phyloP scores from a whole-genome alignment of 2,329 filamentous ascomycete species.

The Colletotrichum australisinense region DNA sequence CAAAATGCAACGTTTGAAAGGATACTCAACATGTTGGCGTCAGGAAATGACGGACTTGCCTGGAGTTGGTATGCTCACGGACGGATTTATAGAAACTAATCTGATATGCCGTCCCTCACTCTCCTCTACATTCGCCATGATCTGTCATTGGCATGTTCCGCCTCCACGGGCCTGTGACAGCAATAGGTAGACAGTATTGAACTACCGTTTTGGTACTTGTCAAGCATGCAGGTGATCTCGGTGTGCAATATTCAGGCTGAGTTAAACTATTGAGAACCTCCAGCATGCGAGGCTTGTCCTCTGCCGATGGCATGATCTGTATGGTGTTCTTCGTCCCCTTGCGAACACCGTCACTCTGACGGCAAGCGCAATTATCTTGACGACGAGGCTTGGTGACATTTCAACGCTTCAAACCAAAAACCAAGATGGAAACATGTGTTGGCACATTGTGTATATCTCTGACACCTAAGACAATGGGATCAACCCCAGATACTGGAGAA shows the following conservation, averaged over 20 bases:
- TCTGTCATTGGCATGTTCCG: neutral
- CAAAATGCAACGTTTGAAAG: conserved; percentile 28
- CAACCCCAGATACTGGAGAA: neutral
- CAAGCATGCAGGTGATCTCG: neutral
- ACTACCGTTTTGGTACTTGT: too few species aligned
- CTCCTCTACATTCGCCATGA: neutral
- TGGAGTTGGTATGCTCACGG: conserved; percentile 13
- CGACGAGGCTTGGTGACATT: too few species aligned
- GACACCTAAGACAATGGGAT: neutral
- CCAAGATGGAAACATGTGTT: neutral
- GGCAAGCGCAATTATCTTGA: too few species aligned
- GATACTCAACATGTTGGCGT: conserved; percentile 30
- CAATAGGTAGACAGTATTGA: neutral
- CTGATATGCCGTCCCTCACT: conserved; percentile 7
- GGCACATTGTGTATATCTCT: neutral
- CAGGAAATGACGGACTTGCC: conserved; percentile 25
- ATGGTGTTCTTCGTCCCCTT: too few species aligned
- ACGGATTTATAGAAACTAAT: conserved; percentile 23
- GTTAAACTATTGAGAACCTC: too few species aligned
- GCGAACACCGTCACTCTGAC: too few species aligned
- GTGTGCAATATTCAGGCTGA: neutral
- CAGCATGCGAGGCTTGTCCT: too few species aligned
- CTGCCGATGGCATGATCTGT: too few species aligned
- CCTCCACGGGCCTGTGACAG: neutral
- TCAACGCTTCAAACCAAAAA: too few species aligned